Conservation (phyloP, 331 rosid species). For the Malus hybrid region DNA sequence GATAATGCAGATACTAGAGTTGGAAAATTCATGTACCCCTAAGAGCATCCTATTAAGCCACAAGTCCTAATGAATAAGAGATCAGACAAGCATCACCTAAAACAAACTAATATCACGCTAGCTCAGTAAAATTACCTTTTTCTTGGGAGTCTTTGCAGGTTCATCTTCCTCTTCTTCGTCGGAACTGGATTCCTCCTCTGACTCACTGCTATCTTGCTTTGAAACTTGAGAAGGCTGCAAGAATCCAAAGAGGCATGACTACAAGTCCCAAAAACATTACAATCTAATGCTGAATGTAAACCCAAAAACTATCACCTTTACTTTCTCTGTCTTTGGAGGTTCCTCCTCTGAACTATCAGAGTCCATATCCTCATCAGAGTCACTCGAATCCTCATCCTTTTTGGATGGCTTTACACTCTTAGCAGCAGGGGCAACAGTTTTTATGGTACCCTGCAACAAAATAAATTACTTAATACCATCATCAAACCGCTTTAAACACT, state of each 20-base stretch:
- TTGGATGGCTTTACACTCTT: conserved; percentile 15
- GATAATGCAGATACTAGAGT: too few relatives aligned
- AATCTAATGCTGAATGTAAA: not conserved
- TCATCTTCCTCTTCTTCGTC: conserved; percentile 16
- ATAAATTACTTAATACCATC: not conserved
- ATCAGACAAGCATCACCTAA: not conserved
- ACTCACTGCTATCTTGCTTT: not conserved
- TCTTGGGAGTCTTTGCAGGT: conserved; percentile 22
- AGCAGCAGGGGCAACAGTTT: conserved; percentile 16
- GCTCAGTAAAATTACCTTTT: conserved; percentile 6
- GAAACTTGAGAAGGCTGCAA: conserved; percentile 15
- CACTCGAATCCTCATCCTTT: not conserved
- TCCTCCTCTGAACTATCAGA: conserved; percentile 12
- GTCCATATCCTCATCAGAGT: not conserved
- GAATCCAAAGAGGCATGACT: not conserved
- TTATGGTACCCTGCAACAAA: conserved; percentile 8
- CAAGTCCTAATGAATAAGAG: not conserved
- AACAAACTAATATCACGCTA: not conserved
- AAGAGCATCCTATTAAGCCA: not conserved
- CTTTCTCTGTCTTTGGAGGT: conserved; percentile 1
- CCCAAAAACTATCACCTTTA: not conserved
- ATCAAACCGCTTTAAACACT: not conserved
- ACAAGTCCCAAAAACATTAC: too few relatives aligned
- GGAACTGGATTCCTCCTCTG: conserved; percentile 14
- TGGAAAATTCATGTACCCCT: not conserved